Percentiles rank a stretch among this genome's conserved stretches.
Conservation (phyloP, 768 basidiomycete species). For the Suillus occidentalis region DNA sequence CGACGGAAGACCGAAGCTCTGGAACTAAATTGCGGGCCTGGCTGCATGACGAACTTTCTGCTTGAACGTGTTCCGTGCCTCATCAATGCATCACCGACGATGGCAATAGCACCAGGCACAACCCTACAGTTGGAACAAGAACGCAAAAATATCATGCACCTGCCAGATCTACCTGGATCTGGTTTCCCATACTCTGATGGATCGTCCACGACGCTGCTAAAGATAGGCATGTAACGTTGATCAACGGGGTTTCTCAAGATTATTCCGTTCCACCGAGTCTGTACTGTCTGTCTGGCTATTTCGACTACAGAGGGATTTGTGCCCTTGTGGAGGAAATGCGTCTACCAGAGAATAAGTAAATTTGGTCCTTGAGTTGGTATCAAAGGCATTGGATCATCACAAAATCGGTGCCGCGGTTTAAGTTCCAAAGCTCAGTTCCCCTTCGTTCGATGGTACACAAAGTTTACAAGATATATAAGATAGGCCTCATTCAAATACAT, state of each 20-base stretch:
- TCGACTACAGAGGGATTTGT: not conserved
- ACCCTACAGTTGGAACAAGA: constrained; percentile 46
- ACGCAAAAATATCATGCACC: constrained; percentile 32
- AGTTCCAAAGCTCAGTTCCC: not conserved
- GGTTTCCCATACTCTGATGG: constrained; percentile 47
- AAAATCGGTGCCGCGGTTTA: not conserved
- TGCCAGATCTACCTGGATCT: constrained; percentile 38
- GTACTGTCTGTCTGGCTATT: not conserved
- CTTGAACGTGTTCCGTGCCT: constrained; percentile 28
- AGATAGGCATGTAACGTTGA: constrained; percentile 25
- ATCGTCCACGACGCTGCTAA: constrained; percentile 26
- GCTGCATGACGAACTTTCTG: constrained; percentile 23
- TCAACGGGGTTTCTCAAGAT: not conserved
- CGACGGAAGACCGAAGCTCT: constrained; percentile 24
- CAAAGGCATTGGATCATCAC: not conserved
- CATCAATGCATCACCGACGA: constrained; percentile 12
- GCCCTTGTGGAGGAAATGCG: not conserved
- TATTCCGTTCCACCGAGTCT: not conserved
- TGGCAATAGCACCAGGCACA: constrained; percentile 23
- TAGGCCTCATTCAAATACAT: not conserved
- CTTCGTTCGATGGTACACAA: not conserved
- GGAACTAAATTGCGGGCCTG: constrained; percentile 34
- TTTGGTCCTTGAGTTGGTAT: not conserved
- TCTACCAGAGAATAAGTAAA: not conserved
- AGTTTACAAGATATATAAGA: too few relatives aligned